Percentiles rank a stretch among this genome's conserved stretches.
Evolutionary conservation across 768 basidiomycete genomes (phyloP).

Genomic region (Russula dissimulans): DNA sequence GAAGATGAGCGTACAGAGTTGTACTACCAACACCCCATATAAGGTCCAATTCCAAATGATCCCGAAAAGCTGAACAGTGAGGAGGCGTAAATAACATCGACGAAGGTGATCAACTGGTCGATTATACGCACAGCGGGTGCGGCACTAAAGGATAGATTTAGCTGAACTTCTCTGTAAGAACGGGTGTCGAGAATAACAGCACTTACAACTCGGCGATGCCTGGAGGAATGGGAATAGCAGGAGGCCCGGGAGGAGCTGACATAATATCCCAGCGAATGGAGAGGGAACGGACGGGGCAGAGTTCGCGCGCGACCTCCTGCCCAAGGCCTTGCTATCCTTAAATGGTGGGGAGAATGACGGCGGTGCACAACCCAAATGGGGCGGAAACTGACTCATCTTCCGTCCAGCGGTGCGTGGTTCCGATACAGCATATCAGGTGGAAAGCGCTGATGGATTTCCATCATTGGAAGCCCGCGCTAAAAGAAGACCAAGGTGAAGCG

Average conservation of each 20-base stretch:
- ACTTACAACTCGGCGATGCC: neutral
- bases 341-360: too few relatives aligned
- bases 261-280: neutral
- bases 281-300: too few relatives aligned
- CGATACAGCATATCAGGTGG: too few relatives aligned
- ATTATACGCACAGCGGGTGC: slow-evolving; percentile 2
- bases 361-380: too few relatives aligned
- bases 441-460: too few relatives aligned
- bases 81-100: neutral
- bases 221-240: neutral
- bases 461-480: too few relatives aligned
- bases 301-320: too few relatives aligned
- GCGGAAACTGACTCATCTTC: too few relatives aligned
- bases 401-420: too few relatives aligned
- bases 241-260: neutral
- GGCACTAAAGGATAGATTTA: neutral
- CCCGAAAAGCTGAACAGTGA: slow-evolving; percentile 3
- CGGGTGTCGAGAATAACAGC: too few relatives aligned
- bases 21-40: slow-evolving; percentile 1
- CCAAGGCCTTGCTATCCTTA: too few relatives aligned
- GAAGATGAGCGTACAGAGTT: neutral
- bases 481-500: too few relatives aligned
- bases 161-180: neutral
- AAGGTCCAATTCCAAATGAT: slow-evolving; percentile 8
- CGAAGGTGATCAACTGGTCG: neutral